These are phyloP conservation scores for Fusarium newnesense DNA, from an alignment of 2,329 filamentous ascomycete species.

Conservation along the genomic window DNA sequence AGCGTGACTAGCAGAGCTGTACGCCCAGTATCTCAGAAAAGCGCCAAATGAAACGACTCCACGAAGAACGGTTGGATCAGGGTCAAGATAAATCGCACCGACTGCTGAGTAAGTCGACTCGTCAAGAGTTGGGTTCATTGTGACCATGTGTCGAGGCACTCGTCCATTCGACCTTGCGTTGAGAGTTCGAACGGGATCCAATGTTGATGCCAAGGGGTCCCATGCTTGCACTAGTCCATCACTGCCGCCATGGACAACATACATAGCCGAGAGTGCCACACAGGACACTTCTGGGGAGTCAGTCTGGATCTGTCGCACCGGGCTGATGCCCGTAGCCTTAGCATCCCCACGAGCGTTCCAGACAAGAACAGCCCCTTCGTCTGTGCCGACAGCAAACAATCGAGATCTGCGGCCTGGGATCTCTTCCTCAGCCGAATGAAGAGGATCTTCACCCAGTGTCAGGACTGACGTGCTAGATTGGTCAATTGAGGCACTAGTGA, in stretches of 20 bases:
- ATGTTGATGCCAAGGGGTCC: conserved; percentile 89
- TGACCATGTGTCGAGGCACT: conserved; percentile 76
- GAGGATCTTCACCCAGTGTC: conserved; percentile 81
- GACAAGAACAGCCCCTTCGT: conserved; percentile 77
- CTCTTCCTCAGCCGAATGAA: conserved; percentile 63
- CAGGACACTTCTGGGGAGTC: conserved; percentile 89
- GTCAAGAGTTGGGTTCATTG: conserved; percentile 66
- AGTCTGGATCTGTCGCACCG: conserved; percentile 85
- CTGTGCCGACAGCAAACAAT: conserved; percentile 83
- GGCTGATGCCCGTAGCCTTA: conserved; percentile 62
- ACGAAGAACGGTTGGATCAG: conserved; percentile 84
- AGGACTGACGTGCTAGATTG: conserved; percentile 76
- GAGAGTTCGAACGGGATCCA: conserved; percentile 83
- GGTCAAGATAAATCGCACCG: conserved; percentile 85
- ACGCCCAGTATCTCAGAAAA: conserved; percentile 92
- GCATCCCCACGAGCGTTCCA: conserved; percentile 82
- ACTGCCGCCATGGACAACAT: conserved; percentile 91
- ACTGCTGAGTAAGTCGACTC: conserved; percentile 83
- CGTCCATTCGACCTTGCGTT: conserved; percentile 86
- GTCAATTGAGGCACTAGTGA: conserved; percentile 80
- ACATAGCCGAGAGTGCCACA: conserved; percentile 84
- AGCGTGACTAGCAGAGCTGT: conserved; percentile 83
- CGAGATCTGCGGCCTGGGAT: conserved; percentile 88
- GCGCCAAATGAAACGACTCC: conserved; percentile 89
- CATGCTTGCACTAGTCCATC: conserved; percentile 96